A percentile compares a stretch with the other conserved stretches of the same genome.
phyloP scores from a whole-genome alignment of 2,329 filamentous ascomycete genomes.

The Didymella segeticola region DNA sequence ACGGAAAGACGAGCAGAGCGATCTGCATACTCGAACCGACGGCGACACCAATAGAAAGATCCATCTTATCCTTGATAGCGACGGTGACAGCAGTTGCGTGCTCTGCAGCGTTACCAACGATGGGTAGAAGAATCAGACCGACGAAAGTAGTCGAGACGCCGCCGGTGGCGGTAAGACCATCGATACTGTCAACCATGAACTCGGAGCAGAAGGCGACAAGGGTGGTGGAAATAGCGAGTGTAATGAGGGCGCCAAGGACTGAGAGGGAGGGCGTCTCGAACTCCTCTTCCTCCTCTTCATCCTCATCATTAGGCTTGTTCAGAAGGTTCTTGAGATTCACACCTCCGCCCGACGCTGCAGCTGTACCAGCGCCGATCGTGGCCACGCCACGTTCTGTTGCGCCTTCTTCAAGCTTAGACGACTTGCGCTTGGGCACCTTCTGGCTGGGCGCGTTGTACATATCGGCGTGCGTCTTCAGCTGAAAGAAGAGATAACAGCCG shows the following conservation, averaged over 20 bases:
- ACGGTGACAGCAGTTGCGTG: conserved; percentile 69
- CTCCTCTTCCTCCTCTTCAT: conserved; percentile 66
- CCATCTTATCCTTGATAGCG: conserved; percentile 72
- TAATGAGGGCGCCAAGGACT: conserved; percentile 73
- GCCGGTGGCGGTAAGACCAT: conserved; percentile 58
- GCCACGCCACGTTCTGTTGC: conserved; percentile 59
- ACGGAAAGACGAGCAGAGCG: conserved; percentile 66
- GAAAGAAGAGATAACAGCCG: conserved; percentile 83
- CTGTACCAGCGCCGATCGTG: conserved; percentile 60
- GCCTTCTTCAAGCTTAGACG: conserved; percentile 57
- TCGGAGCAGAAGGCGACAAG: conserved; percentile 80
- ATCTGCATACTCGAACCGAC: conserved; percentile 72
- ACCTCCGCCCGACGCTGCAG: conserved; percentile 58
- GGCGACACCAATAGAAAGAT: conserved; percentile 69
- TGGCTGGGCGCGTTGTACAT: conserved; percentile 83
- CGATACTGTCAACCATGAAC: conserved; percentile 68
- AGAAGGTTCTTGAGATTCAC: conserved; percentile 57
- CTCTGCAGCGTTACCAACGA: conserved; percentile 71
- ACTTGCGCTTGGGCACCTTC: conserved; percentile 70
- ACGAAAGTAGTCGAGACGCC: conserved; percentile 66
- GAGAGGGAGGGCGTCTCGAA: conserved; percentile 79
- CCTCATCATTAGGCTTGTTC: conserved; percentile 40
- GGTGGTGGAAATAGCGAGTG: conserved; percentile 75
- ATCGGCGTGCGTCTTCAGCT: conserved; percentile 81
- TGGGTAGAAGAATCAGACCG: conserved; percentile 68